Evolutionary conservation across 179 eudicot species (phyloP), one percentile per base, ranked within the genome.

Genomic region (Beta lomatogona): DNA sequence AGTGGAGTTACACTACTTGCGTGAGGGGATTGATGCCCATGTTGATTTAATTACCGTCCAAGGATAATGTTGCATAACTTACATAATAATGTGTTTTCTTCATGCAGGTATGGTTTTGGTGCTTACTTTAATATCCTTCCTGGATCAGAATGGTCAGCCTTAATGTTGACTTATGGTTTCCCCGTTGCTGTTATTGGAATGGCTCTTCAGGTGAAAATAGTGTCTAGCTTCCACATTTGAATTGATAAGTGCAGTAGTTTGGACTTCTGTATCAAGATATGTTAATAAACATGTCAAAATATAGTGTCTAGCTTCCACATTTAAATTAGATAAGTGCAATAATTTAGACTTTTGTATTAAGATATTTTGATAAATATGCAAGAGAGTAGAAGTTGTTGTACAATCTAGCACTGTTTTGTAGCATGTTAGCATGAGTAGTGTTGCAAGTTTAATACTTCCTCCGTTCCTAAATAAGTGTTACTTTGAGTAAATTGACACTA

Each of bases 111-210:
- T 83, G 98, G 99, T 74, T 96, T 96, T 82, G 99, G 99, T 82
- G 99, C 98, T 58, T 96, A 96, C 87, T 96, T 96, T 79, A 94
- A 92, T 84, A 83, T 96, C 77, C 97, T 96, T 45, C 98, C 99
- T 59, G 99, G 94, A 85, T 91, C 99, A 63, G 99, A 96, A 84
- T 96, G 98, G 99, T 96, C 99, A 72, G 98, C 99, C 13, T n/a
- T 96, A 66, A 96, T 96, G 99, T 87, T 96, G 79, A 94, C 98
- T 6, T 96, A 96, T 73, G 99, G 99, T 58, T 96, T 96, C 87
- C 99, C 99, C 85, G 96, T 96, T 73, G 92, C 98, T 60, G 92
- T 96, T 21, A 96, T 96, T 74, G 99, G 99, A 79, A 94, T 96
- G 98, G 99, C 99, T 87, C 93, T 96, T 53, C 87, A 96, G 97